Base-by-base conservation (phyloP, 768 basidiomycete genomes). In the Mrakia frigida region DNA sequence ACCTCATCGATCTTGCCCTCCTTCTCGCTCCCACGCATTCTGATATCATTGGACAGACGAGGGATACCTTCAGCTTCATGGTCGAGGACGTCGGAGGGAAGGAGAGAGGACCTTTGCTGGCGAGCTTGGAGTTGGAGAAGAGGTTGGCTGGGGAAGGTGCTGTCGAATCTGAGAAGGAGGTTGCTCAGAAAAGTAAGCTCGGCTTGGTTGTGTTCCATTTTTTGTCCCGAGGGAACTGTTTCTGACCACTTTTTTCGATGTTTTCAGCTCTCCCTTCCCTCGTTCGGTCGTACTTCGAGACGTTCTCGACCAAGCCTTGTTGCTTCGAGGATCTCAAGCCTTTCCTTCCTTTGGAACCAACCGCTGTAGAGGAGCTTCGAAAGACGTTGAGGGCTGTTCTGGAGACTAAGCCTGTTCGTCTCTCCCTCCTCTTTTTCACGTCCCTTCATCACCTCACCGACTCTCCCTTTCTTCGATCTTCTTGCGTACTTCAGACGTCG, bases 321-420 rank as follows among this genome's bases (percentile, higher is more conserved):
- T 93, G 92, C 82, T 92, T 89, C 76, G 94, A 95, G 83, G 94
- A 97, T 80, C 84, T 96, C 56, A 87, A 86, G 79, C 88, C 89
- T 4, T 93, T 91, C 70, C 68, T 78, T 10, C 73, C 73, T n/a
- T 23, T 59, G 10, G 31, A 33, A 1, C 3, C 21, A 0, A 31
- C 50, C 16, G 33, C 37, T 4, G 50, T 31, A 2, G 41, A 71
- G 18, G 52, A 33, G 25, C 63, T 72, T 81, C 82, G 90, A 18
- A 81, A 80, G 11, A 52, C 70, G 3, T 83, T 91, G 21, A 83
- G 21, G 0, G 31, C 50, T 7, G 52, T 87, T 33, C 86, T 83
- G 69, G 84, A 87, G 18, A 86, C 10, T 14, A 43, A 87, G 41
- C 83, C 87, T 16, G 74, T 83, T 6, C 84, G 84, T 73, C 91